A percentile compares a stretch with the other conserved stretches of the same genome.
phyloP scores from a whole-genome alignment of 2,329 filamentous ascomycete genomes.

The Venturia asperata region DNA sequence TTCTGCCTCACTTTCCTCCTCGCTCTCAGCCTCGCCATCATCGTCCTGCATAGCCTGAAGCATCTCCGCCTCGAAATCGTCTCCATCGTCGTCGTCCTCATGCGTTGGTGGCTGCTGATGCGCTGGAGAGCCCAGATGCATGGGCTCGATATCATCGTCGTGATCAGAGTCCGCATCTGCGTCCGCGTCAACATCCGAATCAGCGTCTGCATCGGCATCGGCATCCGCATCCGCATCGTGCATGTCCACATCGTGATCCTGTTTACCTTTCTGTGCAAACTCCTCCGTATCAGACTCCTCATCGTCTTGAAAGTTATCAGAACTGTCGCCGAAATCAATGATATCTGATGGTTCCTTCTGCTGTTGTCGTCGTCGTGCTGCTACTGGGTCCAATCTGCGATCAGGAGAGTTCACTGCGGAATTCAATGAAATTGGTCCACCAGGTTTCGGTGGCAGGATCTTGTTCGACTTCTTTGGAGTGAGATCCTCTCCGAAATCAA shows the following conservation, averaged over 20 bases:
- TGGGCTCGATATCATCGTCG: constrained; percentile 21
- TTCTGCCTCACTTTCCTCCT: constrained; percentile 20
- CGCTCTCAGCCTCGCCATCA: constrained; percentile 19
- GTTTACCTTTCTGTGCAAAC: neutral
- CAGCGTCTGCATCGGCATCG: constrained; percentile 2
- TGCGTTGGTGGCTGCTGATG: constrained; percentile 15
- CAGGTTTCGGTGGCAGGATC: constrained; percentile 1
- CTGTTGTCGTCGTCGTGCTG: constrained; percentile 1
- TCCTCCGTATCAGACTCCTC: constrained; percentile 20
- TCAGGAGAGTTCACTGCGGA: constrained; percentile 20
- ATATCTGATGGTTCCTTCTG: constrained; percentile 16
- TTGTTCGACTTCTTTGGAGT: neutral
- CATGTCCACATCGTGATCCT: constrained; percentile 12
- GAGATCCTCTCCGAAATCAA: constrained; percentile 20
- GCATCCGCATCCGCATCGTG: constrained; percentile 9
- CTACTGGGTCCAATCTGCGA: constrained; percentile 9
- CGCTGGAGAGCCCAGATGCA: constrained; percentile 19
- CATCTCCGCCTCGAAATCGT: constrained; percentile 19
- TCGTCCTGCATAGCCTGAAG: constrained; percentile 19
- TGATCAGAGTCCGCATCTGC: constrained; percentile 14
- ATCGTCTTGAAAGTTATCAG: constrained; percentile 13
- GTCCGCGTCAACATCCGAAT: constrained; percentile 15
- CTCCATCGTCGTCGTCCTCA: constrained; percentile 18
- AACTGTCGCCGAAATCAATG: constrained; percentile 18
- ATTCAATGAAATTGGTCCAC: constrained; percentile 19